phyloP scores from a whole-genome alignment of 805 yeast genomes.

The Hyphopichia homilentoma region DNA sequence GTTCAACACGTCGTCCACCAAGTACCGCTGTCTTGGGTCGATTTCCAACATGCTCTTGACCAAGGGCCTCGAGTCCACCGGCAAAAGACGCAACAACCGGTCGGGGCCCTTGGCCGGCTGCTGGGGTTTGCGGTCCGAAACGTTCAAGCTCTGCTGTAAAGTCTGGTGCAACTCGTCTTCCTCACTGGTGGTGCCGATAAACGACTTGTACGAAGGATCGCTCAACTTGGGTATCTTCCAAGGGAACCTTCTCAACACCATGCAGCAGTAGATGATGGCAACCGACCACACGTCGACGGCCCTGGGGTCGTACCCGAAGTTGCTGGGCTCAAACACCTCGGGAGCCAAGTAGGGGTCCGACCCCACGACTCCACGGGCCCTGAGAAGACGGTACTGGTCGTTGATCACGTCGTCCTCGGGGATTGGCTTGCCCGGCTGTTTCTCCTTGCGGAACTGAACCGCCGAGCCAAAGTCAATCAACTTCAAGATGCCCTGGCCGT shows the following conservation, averaged over 20 bases:
- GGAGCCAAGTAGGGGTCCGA: slow-evolving; percentile 96
- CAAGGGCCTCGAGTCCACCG: slow-evolving; percentile 58
- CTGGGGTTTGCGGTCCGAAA: slow-evolving; percentile 1
- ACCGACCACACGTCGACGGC: slow-evolving; percentile 91
- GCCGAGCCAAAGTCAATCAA: slow-evolving; percentile 94
- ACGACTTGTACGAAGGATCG: slow-evolving; percentile 74
- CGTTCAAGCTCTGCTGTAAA: slow-evolving; percentile 4
- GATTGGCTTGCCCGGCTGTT: slow-evolving; percentile 1
- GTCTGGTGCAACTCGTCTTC: not conserved
- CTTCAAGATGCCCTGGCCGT: slow-evolving; percentile 69
- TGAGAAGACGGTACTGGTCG: slow-evolving; percentile 47
- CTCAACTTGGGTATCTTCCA: slow-evolving; percentile 87
- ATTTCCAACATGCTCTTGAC: slow-evolving; percentile 64
- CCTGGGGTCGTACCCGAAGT: slow-evolving; percentile 71
- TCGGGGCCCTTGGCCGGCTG: slow-evolving; percentile 53
- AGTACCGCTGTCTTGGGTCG: slow-evolving; percentile 54
- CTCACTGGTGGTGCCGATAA: slow-evolving; percentile 24
- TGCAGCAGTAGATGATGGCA: slow-evolving; percentile 89
- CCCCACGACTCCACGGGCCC: slow-evolving; percentile 86
- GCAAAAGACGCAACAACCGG: slow-evolving; percentile 67
- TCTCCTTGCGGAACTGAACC: slow-evolving; percentile 67
- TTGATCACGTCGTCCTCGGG: slow-evolving; percentile 22
- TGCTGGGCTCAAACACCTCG: slow-evolving; percentile 58
- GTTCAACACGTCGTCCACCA: slow-evolving; percentile 51
- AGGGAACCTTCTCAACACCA: slow-evolving; percentile 83